phyloP scores from a whole-genome alignment of 768 basidiomycete species.

The Calocera viscosa region DNA sequence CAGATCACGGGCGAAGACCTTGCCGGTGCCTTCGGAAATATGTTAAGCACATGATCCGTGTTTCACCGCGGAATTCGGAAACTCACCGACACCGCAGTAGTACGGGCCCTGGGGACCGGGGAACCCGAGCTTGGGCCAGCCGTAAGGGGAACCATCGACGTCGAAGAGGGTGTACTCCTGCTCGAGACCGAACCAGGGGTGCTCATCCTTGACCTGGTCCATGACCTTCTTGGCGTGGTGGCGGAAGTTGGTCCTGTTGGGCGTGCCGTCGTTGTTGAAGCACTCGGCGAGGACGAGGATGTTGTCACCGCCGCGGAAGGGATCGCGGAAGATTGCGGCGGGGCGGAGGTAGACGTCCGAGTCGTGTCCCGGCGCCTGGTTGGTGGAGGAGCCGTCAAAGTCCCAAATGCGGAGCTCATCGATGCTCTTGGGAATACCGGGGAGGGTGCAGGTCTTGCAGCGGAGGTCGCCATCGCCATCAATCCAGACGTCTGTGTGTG shows the following conservation, averaged over 20 bases:
- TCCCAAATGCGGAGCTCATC: constrained; percentile 94
- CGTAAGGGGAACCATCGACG: constrained; percentile 75
- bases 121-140: constrained; percentile 99
- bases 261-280: constrained; percentile 98
- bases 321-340: constrained; percentile 94
- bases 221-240: constrained; percentile 90
- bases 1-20: constrained; percentile 95
- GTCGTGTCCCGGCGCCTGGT: constrained; percentile 89
- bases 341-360: constrained; percentile 98
- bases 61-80: background rate
- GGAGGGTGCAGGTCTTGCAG: constrained; percentile 91
- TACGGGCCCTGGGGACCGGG: constrained; percentile 98
- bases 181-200: constrained; percentile 97
- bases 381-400: constrained; percentile 96
- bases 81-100: constrained; percentile 94
- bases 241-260: constrained; percentile 92
- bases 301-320: constrained; percentile 97
- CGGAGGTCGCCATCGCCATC: constrained; percentile 90
- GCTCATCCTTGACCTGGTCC: constrained; percentile 68
- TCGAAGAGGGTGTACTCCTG: constrained; percentile 99
- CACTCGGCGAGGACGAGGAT: constrained; percentile 93
- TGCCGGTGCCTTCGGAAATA: constrained; percentile 61
- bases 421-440: constrained; percentile 75
- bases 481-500: constrained; percentile 80
- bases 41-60: background rate